These are phyloP conservation scores for Pseudopyricularia cyperi DNA, from an alignment of 2,329 filamentous ascomycete genomes.

Conservation along the genomic window DNA sequence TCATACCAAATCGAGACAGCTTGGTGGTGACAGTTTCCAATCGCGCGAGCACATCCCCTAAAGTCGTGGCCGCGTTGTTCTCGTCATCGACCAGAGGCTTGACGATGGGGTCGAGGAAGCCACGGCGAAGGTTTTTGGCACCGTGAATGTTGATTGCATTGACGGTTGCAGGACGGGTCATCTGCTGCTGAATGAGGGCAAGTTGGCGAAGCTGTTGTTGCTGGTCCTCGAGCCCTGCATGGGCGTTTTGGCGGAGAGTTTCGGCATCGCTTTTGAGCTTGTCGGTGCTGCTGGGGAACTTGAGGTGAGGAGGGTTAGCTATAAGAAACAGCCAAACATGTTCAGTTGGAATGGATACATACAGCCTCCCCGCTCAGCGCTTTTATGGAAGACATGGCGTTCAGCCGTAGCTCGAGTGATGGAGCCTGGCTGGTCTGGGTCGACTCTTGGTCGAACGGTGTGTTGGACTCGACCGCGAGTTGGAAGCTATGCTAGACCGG, in stretches of 20 bases:
- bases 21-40: conserved; percentile 59
- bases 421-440: background rate
- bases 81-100: conserved; percentile 61
- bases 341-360: conserved; percentile 10
- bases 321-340: too few relatives aligned
- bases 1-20: conserved; percentile 67
- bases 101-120: conserved; percentile 74
- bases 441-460: background rate
- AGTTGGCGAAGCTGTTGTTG: conserved; percentile 17
- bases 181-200: conserved; percentile 45
- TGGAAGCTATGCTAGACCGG: too few relatives aligned
- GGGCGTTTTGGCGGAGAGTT: conserved; percentile 23
- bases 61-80: conserved; percentile 55
- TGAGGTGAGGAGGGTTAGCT: background rate
- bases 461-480: too few relatives aligned
- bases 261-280: conserved; percentile 26
- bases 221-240: conserved; percentile 20
- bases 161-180: conserved; percentile 76
- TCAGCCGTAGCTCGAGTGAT: background rate
- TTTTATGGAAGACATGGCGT: conserved; percentile 20
- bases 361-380: conserved; percentile 17
- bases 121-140: conserved; percentile 67
- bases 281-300: conserved; percentile 21
- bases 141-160: conserved; percentile 75
- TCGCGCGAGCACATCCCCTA: conserved; percentile 65